A percentile compares a stretch with the other conserved stretches of the same genome.
phyloP scores from a whole-genome alignment of 140 eudicot genomes.

The Erigeron philadelphicus region DNA sequence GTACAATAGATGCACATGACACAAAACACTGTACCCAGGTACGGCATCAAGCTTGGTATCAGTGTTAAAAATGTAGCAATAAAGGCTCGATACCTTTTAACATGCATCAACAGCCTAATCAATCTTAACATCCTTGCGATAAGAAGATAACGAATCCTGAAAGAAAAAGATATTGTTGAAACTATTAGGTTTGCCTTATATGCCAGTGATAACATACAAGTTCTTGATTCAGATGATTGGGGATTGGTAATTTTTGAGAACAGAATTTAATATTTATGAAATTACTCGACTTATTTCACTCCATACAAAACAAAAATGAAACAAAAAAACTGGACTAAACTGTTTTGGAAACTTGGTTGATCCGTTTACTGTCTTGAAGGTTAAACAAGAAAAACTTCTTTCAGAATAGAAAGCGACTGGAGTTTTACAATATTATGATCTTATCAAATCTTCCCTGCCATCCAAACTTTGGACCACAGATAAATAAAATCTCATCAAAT shows the following conservation, averaged over 20 bases:
- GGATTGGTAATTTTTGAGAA: not conserved
- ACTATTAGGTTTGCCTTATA: slow-evolving; percentile 16
- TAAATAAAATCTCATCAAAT: not conserved
- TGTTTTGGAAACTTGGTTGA: not conserved
- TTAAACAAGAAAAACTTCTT: not conserved
- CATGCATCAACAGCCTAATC: slow-evolving; percentile 93
- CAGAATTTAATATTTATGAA: too few species aligned
- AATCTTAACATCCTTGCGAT: slow-evolving; percentile 87
- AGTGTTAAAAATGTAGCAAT: slow-evolving; percentile 90
- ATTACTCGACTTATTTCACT: too few species aligned
- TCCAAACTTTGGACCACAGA: not conserved
- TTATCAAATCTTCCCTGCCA: not conserved
- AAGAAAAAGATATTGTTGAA: slow-evolving; percentile 12
- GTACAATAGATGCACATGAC: slow-evolving; percentile 87
- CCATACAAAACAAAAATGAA: too few species aligned
- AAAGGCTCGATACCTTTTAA: slow-evolving; percentile 73
- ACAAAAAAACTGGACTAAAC: too few species aligned
- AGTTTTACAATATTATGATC: not conserved
- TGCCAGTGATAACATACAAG: not conserved
- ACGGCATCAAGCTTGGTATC: slow-evolving; percentile 95
- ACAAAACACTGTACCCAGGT: slow-evolving; percentile 85
- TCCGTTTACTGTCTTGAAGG: not conserved
- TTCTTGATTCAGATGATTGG: not conserved
- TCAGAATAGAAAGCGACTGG: not conserved
- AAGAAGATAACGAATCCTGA: slow-evolving; percentile 98